A percentile compares a stretch with the other conserved stretches of the same genome.
These are phyloP conservation scores for Globisporangium orthogonon DNA, from an alignment of 352 stramenopile genomes.

Conservation along the genomic window DNA sequence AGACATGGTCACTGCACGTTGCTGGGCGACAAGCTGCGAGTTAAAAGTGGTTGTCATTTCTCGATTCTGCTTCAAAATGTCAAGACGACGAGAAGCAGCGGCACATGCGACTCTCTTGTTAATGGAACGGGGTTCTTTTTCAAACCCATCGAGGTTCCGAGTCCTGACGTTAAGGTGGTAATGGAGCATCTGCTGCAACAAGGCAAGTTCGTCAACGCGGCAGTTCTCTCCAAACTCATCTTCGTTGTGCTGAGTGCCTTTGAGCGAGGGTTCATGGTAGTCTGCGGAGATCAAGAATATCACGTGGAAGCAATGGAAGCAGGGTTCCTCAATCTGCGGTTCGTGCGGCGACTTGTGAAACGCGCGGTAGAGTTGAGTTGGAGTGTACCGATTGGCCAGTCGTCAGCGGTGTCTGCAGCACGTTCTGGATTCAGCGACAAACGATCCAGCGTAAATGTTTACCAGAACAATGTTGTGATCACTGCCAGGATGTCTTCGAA, in stretches of 20 bases:
- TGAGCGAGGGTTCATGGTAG: slow-evolving; percentile 20
- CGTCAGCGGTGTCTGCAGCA: neutral
- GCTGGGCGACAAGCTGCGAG: slow-evolving; percentile 28
- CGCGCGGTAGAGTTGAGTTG: slow-evolving; percentile 18
- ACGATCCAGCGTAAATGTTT: neutral
- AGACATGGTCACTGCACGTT: slow-evolving; percentile 36
- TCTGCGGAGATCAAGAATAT: slow-evolving; percentile 1
- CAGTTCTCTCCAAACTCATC: slow-evolving; percentile 28
- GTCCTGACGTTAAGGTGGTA: slow-evolving; percentile 31
- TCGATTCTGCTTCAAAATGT: slow-evolving; percentile 1
- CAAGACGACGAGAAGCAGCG: neutral
- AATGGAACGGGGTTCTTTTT: slow-evolving; percentile 34
- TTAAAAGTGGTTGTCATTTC: slow-evolving; percentile 47
- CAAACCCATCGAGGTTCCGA: slow-evolving; percentile 22
- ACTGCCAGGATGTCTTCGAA: neutral
- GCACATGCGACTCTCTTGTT: neutral
- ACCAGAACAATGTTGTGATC: neutral
- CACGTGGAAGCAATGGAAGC: neutral
- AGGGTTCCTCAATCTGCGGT: slow-evolving; percentile 10
- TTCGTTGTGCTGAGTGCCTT: slow-evolving; percentile 19
- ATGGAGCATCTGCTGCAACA: slow-evolving; percentile 35
- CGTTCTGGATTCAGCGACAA: neutral
- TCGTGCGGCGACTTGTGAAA: slow-evolving; percentile 19
- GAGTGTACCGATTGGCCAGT: neutral
- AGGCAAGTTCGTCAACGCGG: slow-evolving; percentile 26